Evolutionary conservation across 352 stramenopile genomes (phyloP).

Genomic region (Phytophthora crassamura): DNA sequence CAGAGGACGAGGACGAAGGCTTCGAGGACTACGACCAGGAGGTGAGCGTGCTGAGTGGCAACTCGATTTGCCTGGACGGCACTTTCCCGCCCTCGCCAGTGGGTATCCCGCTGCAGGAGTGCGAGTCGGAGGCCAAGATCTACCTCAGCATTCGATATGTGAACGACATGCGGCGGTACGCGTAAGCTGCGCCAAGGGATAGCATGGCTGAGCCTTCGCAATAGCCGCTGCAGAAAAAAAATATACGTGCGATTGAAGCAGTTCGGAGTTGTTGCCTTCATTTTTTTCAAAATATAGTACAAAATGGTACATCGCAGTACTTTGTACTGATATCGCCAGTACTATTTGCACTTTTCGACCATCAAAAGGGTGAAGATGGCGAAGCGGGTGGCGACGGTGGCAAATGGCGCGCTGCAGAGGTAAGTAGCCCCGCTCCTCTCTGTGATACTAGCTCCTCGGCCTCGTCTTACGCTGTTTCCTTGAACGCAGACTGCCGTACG

Average conservation of each 20-base stretch:
- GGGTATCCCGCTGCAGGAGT: slow-evolving; percentile 55
- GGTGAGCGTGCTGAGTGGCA: slow-evolving; percentile 59
- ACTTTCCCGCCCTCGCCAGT: slow-evolving; percentile 59
- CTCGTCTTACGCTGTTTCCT: not conserved
- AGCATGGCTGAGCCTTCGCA: slow-evolving; percentile 1
- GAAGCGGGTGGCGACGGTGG: slow-evolving; percentile 36
- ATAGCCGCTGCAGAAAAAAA: too few species aligned
- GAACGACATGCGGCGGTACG: slow-evolving; percentile 87
- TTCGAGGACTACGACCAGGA: slow-evolving; percentile 77
- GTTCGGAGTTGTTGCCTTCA: too few species aligned
- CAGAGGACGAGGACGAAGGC: slow-evolving; percentile 50
- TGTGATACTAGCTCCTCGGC: not conserved
- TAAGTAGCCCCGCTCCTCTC: slow-evolving; percentile 18
- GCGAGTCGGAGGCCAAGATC: slow-evolving; percentile 65
- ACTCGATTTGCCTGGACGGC: slow-evolving; percentile 61
- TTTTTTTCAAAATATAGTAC: too few species aligned
- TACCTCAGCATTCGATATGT: slow-evolving; percentile 87
- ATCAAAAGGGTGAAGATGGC: slow-evolving; percentile 21
- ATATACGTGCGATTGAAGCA: too few species aligned
- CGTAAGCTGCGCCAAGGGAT: slow-evolving; percentile 38
- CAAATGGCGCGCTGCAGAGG: slow-evolving; percentile 77
- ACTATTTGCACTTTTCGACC: slow-evolving; percentile 6
- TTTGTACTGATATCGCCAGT: slow-evolving; percentile 1
- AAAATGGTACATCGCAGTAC: not conserved
- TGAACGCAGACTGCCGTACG: slow-evolving; percentile 67